Percentiles rank a stretch among this genome's conserved stretches.
phyloP scores from a whole-genome alignment of 345 rosid species.

The Cochlearia excelsa region DNA sequence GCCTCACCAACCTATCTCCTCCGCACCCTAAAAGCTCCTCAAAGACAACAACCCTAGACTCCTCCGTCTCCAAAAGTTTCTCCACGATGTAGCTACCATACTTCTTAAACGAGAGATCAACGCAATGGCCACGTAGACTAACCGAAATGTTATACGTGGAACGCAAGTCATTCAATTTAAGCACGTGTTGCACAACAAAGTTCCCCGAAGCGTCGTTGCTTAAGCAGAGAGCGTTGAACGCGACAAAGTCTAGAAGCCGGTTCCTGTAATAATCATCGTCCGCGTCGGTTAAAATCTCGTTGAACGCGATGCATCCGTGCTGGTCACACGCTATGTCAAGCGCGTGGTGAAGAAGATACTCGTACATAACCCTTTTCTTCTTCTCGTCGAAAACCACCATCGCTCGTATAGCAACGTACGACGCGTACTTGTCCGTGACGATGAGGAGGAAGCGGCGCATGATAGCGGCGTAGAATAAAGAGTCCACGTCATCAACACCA shows the following conservation, averaged over 20 bases:
- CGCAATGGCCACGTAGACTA: background rate
- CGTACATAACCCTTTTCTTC: background rate
- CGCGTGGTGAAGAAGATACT: background rate
- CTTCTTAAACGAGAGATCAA: slow-evolving; percentile 4
- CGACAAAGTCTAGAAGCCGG: background rate
- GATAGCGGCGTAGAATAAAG: slow-evolving; percentile 3
- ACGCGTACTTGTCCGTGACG: slow-evolving; percentile 19
- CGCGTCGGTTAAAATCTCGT: background rate
- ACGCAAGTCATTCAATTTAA: slow-evolving; percentile 5
- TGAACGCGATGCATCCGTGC: slow-evolving; percentile 9
- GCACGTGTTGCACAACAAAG: slow-evolving; percentile 10
- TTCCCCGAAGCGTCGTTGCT: slow-evolving; percentile 7
- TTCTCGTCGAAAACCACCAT: background rate
- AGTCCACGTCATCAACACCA: slow-evolving; percentile 17
- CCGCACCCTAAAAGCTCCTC: slow-evolving; percentile 1
- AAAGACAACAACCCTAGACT: background rate
- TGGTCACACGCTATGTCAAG: background rate
- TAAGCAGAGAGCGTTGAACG: background rate
- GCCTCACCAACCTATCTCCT: background rate
- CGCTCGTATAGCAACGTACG: slow-evolving; percentile 23
- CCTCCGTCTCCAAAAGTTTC: background rate
- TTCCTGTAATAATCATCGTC: background rate
- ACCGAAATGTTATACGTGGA: background rate
- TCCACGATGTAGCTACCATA: slow-evolving; percentile 6
- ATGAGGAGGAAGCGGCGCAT: slow-evolving; percentile 13